Evolutionary conservation across 441 rosid species (phyloP).

Genomic region (California macrophylla): DNA sequence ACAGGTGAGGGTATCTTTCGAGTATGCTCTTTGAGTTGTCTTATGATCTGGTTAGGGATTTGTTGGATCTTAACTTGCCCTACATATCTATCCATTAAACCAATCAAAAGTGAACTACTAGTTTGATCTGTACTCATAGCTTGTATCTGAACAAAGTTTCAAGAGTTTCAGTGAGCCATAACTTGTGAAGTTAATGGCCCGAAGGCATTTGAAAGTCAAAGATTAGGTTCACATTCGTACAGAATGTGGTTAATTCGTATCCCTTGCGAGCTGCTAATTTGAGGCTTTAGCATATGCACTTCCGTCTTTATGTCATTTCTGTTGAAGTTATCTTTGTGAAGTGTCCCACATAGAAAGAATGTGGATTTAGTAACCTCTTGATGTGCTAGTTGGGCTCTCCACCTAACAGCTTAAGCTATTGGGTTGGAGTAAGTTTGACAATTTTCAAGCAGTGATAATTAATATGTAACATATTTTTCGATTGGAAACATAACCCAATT

Average conservation of each 20-base stretch:
- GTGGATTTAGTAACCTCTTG: no score
- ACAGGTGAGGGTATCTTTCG: slow-evolving; percentile 48
- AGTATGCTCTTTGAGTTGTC: slow-evolving; percentile 5
- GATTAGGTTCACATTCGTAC: background rate
- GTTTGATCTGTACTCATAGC: background rate
- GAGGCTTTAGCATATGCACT: background rate
- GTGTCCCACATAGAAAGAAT: no score
- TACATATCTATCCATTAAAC: background rate
- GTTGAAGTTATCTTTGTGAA: background rate
- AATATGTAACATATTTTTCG: no score
- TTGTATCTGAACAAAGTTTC: background rate
- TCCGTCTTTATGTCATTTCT: background rate
- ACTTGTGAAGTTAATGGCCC: background rate
- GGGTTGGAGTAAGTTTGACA: no score
- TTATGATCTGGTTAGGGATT: background rate
- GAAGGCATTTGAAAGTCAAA: background rate
- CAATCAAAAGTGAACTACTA: background rate
- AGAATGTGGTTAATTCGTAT: background rate
- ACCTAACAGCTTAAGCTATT: no score
- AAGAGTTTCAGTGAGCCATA: background rate
- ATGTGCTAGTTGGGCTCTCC: no score
- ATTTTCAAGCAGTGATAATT: background rate
- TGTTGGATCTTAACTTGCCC: slow-evolving; percentile 4
- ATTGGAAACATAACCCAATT: no score
- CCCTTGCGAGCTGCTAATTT: background rate